These are phyloP conservation scores for Curvularia hawaiiensis DNA, from an alignment of 2,329 filamentous ascomycete species.

Conservation along the genomic window DNA sequence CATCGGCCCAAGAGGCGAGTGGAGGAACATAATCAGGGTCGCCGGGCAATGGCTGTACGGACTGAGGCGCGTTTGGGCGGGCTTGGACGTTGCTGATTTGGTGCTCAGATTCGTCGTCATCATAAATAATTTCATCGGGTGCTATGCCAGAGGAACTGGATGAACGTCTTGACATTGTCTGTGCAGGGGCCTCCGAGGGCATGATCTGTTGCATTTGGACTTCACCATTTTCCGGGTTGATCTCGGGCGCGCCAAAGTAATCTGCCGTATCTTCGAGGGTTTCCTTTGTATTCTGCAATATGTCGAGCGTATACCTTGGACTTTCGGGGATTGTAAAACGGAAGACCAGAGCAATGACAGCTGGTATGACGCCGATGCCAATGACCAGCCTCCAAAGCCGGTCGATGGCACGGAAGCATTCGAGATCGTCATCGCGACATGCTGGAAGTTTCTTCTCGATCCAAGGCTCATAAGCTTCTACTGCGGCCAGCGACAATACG, in stretches of 20 bases:
- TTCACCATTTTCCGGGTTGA: constrained; percentile 32
- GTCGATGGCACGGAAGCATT: constrained; percentile 44
- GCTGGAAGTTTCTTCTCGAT: constrained; percentile 25
- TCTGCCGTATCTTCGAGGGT: constrained; percentile 43
- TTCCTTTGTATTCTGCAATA: constrained; percentile 42
- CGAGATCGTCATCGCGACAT: constrained; percentile 25
- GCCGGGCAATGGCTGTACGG: constrained; percentile 25
- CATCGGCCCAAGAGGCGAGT: constrained; percentile 39
- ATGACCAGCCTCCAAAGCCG: constrained; percentile 49
- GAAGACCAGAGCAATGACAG: constrained; percentile 37
- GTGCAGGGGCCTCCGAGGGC: constrained; percentile 9
- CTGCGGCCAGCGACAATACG: constrained; percentile 36
- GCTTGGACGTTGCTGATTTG: constrained; percentile 16
- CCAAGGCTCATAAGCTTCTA: constrained; percentile 33
- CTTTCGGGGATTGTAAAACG: constrained; percentile 50
- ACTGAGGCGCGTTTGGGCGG: constrained; percentile 3
- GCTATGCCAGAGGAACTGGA: constrained; percentile 34
- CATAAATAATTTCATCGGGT: constrained; percentile 32
- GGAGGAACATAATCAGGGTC: constrained; percentile 56
- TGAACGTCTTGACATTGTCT: constrained; percentile 20
- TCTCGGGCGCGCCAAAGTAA: constrained; percentile 36
- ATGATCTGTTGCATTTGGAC: constrained; percentile 35
- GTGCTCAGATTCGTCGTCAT: constrained; percentile 34
- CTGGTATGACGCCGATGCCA: constrained; percentile 48
- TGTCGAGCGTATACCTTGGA: constrained; percentile 49